Evolutionary conservation across 2,329 filamentous ascomycete species (phyloP), one percentile per base, ranked within the genome.

Genomic region (Aspergillus oerlinghausenensis): DNA sequence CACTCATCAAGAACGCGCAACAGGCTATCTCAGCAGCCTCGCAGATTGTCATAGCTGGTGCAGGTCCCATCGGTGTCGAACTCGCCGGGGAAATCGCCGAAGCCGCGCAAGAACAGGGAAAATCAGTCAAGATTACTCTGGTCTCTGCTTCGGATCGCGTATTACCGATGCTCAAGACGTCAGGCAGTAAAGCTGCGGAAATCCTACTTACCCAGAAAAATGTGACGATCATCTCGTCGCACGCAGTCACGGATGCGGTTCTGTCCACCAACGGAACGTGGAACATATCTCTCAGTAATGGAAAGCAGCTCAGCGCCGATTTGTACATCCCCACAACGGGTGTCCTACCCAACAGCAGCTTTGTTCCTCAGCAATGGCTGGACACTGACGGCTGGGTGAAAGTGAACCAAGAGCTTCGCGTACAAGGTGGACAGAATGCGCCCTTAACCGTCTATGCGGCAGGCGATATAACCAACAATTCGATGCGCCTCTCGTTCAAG

Each of bases 291-390:
- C 67, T 83, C 19, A 70, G 68, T 58, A 78, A 80, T 56, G 82
- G 82, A 45, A 71, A 77, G 49, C 73, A 68, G 2, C 61, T 81
- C 42, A 72, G 73, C 1, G 75, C 77, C 2, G 82, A 85, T 61
- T 59, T 82, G 25, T 84, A 81, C 64, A 78, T 85, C 55, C 75
- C 78, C 3, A 80, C 80, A 0, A 76, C 76, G 14, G 83, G 83
- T 28, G 78, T 78, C 11, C 64, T 69, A 7, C 82, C 82, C 0
- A 84, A 83, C 67, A 80, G 77, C 21, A 72, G 70, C 8, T 85
- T 78, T 66, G 69, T 86, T 1, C 81, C 82, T 0, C 52, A 64
- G 3, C 64, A 72, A 6, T 75, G 82, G 43, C 73, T 85, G 3
- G 71, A 77, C 57, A 67, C 70, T 0, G 58, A 66, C n/a, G 79